Evolutionary conservation across 2,329 filamentous ascomycete genomes (phyloP).

Genomic region (Botrytis fabae): DNA sequence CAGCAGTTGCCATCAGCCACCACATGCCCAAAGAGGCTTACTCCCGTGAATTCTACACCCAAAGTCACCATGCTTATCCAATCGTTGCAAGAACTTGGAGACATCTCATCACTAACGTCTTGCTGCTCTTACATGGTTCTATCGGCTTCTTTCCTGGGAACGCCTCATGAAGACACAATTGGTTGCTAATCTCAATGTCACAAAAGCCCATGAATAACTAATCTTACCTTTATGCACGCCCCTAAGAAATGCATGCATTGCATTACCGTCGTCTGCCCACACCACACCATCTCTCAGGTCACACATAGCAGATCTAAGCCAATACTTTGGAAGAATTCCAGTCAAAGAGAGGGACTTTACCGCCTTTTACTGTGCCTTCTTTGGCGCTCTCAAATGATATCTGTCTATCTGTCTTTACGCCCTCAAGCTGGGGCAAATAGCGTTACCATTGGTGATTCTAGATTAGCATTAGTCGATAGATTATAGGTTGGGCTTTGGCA

Average conservation of each 20-base stretch:
- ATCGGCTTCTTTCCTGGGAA: not conserved
- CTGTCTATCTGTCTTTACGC: not conserved
- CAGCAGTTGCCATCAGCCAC: not conserved
- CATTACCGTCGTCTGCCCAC: conserved; percentile 16
- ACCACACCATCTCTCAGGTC: not conserved
- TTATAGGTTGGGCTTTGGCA: not conserved
- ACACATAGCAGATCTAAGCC: not conserved
- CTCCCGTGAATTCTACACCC: not conserved
- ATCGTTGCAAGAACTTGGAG: not conserved
- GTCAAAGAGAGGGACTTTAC: conserved; percentile 16
- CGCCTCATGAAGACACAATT: not conserved
- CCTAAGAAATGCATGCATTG: conserved; percentile 11
- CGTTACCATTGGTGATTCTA: conserved; percentile 6
- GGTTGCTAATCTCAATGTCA: not conserved
- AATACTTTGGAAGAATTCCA: not conserved
- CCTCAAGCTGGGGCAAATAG: conserved; percentile 5
- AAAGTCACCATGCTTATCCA: not conserved
- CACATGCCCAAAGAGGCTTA: not conserved
- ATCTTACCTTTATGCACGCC: conserved; percentile 23
- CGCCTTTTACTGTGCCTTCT: conserved; percentile 7
- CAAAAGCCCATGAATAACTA: conserved; percentile 1
- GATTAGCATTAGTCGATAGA: not conserved
- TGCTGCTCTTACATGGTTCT: conserved; percentile 9
- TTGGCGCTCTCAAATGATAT: conserved; percentile 1
- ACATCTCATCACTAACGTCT: conserved; percentile 1